phyloP scores from a whole-genome alignment of 306 rosid species.

The Corylus heterophylla region DNA sequence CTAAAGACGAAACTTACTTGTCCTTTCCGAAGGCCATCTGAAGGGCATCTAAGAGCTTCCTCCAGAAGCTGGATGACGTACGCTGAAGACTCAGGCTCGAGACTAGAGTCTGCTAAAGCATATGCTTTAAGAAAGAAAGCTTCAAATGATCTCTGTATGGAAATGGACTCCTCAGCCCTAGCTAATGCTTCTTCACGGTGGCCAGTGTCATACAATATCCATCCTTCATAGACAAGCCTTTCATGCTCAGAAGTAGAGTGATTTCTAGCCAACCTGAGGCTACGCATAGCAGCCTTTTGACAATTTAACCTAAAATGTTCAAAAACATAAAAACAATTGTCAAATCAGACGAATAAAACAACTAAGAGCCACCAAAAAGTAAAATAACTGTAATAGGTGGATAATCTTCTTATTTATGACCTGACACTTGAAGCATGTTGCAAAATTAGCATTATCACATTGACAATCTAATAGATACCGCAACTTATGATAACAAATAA shows the following conservation, averaged over 20 bases:
- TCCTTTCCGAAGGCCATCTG: slow-evolving; percentile 94
- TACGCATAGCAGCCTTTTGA: slow-evolving; percentile 87
- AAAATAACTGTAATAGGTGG: background rate
- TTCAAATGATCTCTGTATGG: slow-evolving; percentile 88
- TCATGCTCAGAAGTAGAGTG: slow-evolving; percentile 73
- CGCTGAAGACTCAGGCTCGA: slow-evolving; percentile 63
- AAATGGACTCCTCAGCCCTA: slow-evolving; percentile 81
- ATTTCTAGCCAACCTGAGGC: slow-evolving; percentile 79
- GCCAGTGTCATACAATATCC: slow-evolving; percentile 93
- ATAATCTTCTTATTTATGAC: background rate
- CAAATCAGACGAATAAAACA: slow-evolving; percentile 9
- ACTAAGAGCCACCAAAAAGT: background rate
- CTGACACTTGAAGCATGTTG: background rate
- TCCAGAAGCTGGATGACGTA: slow-evolving; percentile 72
- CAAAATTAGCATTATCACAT: background rate
- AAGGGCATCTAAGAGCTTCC: slow-evolving; percentile 93
- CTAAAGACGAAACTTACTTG: slow-evolving; percentile 52
- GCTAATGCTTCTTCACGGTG: slow-evolving; percentile 88
- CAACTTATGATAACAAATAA: background rate
- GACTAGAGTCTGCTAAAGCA: slow-evolving; percentile 75
- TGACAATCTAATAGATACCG: background rate
- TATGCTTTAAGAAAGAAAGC: slow-evolving; percentile 93
- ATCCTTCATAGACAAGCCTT: slow-evolving; percentile 90
- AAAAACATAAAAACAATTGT: background rate
- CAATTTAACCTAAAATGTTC: slow-evolving; percentile 66